A percentile compares a stretch with the other conserved stretches of the same genome.
Evolutionary conservation across 768 basidiomycete genomes (phyloP).

Genomic region (Trametes sanguinea): DNA sequence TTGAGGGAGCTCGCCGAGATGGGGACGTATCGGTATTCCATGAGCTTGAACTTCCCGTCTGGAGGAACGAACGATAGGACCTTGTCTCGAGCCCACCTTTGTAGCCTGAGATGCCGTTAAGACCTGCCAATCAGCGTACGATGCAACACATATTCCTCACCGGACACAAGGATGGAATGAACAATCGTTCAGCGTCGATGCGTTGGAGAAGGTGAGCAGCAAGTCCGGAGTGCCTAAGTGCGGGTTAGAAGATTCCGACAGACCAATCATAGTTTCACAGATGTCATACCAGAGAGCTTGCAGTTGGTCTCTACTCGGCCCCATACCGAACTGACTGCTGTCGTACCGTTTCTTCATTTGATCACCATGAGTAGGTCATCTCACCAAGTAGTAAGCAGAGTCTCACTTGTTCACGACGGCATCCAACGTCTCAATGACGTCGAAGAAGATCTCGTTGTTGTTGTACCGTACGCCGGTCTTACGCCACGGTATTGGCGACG

Average conservation of each 20-base stretch:
- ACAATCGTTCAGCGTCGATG: conserved; percentile 71
- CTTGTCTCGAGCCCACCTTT: conserved; percentile 76
- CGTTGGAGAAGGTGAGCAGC: conserved; percentile 72
- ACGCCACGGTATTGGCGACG: conserved; percentile 93
- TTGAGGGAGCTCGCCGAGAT: conserved; percentile 25
- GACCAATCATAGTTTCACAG: neutral
- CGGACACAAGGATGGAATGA: conserved; percentile 93
- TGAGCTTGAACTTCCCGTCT: conserved; percentile 83
- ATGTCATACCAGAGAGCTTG: conserved; percentile 64
- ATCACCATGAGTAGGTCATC: no score
- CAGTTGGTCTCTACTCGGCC: conserved; percentile 80
- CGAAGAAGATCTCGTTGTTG: conserved; percentile 92
- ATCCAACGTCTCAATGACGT: conserved; percentile 79
- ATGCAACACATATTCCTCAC: conserved; percentile 43
- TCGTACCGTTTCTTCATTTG: conserved; percentile 60
- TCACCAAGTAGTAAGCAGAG: neutral
- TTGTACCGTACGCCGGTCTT: conserved; percentile 80
- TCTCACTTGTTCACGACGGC: conserved; percentile 77
- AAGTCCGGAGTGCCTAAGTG: conserved; percentile 84
- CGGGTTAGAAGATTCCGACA: neutral
- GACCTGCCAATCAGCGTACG: conserved; percentile 28
- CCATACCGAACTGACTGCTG: conserved; percentile 66
- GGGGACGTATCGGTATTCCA: conserved; percentile 75
- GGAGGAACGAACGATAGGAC: conserved; percentile 90
- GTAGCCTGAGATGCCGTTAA: conserved; percentile 50